A percentile compares a stretch with the other conserved stretches of the same genome.
Evolutionary conservation across 805 yeast species (phyloP).

Genomic region (Phaffomyces opuntiae): DNA sequence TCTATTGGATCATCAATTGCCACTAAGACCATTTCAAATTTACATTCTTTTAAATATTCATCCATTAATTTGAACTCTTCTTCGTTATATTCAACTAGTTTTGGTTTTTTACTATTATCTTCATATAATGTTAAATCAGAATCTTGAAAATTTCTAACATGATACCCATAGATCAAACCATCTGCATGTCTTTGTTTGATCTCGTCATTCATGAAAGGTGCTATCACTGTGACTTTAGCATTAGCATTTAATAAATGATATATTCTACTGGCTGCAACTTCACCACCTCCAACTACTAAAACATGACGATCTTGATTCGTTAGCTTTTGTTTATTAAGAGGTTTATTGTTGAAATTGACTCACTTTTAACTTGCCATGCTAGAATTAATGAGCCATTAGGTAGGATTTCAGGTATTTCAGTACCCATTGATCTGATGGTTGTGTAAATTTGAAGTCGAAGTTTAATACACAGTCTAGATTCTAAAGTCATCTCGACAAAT

Average conservation of each 20-base stretch:
- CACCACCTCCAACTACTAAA: conserved; percentile 71
- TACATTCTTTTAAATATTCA: conserved; percentile 23
- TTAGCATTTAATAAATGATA: conserved; percentile 60
- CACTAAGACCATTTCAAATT: conserved; percentile 61
- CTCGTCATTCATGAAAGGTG: conserved; percentile 34
- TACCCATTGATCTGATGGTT: too few relatives aligned
- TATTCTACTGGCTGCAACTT: conserved; percentile 68
- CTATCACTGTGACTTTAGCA: conserved; percentile 61
- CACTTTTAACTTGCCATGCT: conserved; percentile 68
- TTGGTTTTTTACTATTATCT: conserved; percentile 6
- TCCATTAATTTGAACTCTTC: conserved; percentile 23
- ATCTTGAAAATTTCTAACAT: conserved; percentile 36
- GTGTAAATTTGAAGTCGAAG: too few relatives aligned
- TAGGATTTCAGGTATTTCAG: conserved; percentile 14
- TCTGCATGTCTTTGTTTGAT: conserved; percentile 26
- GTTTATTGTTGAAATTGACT: conserved; percentile 12
- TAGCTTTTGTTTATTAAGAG: background rate
- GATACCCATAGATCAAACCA: conserved; percentile 38
- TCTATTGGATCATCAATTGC: conserved; percentile 67
- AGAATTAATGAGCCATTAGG: conserved; percentile 53
- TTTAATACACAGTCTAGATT: too few relatives aligned
- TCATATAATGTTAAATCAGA: conserved; percentile 47
- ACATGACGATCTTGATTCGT: conserved; percentile 41
- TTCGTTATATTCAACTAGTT: conserved; percentile 8
- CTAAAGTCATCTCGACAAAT: too few relatives aligned